A percentile compares a stretch with the other conserved stretches of the same genome.
These are phyloP conservation scores for Fusarium dimerum DNA, from an alignment of 2,329 filamentous ascomycete genomes.

Conservation along the genomic window DNA sequence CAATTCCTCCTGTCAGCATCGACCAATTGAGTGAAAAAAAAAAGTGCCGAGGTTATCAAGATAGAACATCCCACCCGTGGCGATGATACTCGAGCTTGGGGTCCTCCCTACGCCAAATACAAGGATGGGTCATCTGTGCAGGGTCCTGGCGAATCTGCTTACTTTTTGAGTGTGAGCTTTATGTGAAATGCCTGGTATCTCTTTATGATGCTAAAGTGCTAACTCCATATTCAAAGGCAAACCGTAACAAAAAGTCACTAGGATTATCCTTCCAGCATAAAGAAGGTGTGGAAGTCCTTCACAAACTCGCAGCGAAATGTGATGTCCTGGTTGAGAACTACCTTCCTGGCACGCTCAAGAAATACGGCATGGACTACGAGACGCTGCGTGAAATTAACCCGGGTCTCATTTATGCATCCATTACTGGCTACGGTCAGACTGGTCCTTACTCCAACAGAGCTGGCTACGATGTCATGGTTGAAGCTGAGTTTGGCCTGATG, in stretches of 20 bases:
- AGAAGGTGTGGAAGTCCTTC: constrained; percentile 81
- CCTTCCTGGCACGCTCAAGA: constrained; percentile 83
- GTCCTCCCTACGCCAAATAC: constrained; percentile 88
- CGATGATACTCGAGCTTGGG: constrained; percentile 96
- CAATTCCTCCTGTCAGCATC: constrained; percentile 2
- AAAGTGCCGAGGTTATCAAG: constrained; percentile 93
- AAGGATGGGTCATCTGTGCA: constrained; percentile 56
- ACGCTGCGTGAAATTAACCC: constrained; percentile 82
- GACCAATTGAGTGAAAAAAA: constrained; percentile 36
- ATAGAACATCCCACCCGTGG: constrained; percentile 89
- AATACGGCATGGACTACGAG: constrained; percentile 88
- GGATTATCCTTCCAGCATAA: constrained; percentile 87
- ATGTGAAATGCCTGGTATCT: constrained; percentile 24
- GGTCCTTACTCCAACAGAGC: constrained; percentile 85
- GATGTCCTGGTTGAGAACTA: constrained; percentile 98
- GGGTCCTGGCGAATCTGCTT: constrained; percentile 89
- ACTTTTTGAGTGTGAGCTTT: constrained; percentile 74
- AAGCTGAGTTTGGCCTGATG: constrained; percentile 97
- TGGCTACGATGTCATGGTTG: constrained; percentile 99
- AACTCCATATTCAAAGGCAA: constrained; percentile 60
- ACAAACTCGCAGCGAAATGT: constrained; percentile 79
- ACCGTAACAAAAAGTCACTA: constrained; percentile 95
- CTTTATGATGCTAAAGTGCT: constrained; percentile 7
- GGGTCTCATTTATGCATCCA: constrained; percentile 86
- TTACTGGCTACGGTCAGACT: constrained; percentile 95